phyloP scores from a whole-genome alignment of 768 basidiomycete genomes.

The Boletus sensibilis region DNA sequence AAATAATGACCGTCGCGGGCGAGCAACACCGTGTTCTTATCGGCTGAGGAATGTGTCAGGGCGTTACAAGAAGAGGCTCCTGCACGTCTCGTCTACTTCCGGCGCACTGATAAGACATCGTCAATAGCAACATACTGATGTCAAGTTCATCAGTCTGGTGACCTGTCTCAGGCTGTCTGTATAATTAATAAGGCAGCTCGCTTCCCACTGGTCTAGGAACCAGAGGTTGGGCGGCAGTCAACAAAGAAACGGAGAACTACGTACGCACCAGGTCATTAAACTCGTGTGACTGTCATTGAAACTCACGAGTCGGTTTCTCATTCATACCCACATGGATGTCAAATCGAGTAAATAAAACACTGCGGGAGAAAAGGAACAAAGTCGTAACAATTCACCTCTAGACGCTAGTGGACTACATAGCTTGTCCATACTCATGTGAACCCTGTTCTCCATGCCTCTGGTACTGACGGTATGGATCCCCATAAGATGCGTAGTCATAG shows the following conservation, averaged over 20 bases:
- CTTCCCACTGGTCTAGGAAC: neutral
- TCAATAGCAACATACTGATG: neutral
- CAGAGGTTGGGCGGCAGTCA: neutral
- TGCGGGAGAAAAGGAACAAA: constrained; percentile 12
- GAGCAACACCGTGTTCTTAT: neutral
- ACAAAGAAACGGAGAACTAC: neutral
- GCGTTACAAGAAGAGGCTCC: neutral
- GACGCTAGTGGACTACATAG: constrained; percentile 26
- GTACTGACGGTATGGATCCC: constrained; percentile 28
- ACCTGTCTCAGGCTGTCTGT: neutral
- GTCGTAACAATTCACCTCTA: constrained; percentile 17
- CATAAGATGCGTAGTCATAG: constrained; percentile 31
- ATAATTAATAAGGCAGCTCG: neutral
- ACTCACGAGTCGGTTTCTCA: constrained; percentile 1
- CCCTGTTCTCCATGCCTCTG: constrained; percentile 32
- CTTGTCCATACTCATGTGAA: constrained; percentile 33
- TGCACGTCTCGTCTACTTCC: neutral
- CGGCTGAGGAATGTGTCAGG: neutral
- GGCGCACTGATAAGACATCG: neutral
- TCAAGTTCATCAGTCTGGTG: neutral
- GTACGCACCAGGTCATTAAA: neutral
- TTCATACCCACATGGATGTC: constrained; percentile 5
- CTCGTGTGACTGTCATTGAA: neutral
- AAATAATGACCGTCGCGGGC: neutral
- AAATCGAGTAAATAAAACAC: constrained; percentile 32